Base-by-base conservation (phyloP, 305 asterid genomes). In the Fraxinus paxiana region DNA sequence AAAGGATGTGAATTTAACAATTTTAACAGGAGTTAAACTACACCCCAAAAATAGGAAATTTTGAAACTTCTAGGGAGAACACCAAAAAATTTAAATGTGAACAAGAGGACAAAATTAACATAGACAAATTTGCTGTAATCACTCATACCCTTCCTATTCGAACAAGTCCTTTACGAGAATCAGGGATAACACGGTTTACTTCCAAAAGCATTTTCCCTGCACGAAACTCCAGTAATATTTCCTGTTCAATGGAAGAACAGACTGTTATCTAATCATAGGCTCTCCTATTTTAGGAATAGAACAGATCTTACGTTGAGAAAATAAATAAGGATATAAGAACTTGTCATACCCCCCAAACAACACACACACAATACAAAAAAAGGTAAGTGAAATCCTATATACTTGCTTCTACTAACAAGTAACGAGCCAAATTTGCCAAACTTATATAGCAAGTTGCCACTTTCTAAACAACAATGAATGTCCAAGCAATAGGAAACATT, bases 121-220 rank as follows among this genome's bases (percentile, higher is more conserved):
- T 65, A 70, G 73, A 43, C 22, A 67, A 67, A 48, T 56, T 18
- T 22, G 67, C 12, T 75, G 56, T 37, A 65, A 79, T 24, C 9
- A 28, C 75, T 17, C 93, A 75, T 92, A 96, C 99, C 97, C 92
- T 92, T 89, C 98, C 98, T 22, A 96, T 86, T 70, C 92, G 95
- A 87, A 93, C 87, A 80, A 96, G 94, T 83, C 98, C 99, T 92
- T 92, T 94, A 34, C 98, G 98, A n/a, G 97, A 83, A 87, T 96
- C 97, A 20, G 98, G 93, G 82, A 91, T 59, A 75, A 94, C 99
- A 33, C 89, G 88, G 75, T 90, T 87, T 86, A 98, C 97, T 46
- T 93, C 93, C 93, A 92, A 78, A 74, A 82, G 90, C 99, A 96
- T 94, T 91, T 91, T 96, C 75, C 99, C 99, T 17, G 97, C 98